Base-by-base conservation (phyloP, 78 protist genomes). In the Dictyostelium capitatum region DNA sequence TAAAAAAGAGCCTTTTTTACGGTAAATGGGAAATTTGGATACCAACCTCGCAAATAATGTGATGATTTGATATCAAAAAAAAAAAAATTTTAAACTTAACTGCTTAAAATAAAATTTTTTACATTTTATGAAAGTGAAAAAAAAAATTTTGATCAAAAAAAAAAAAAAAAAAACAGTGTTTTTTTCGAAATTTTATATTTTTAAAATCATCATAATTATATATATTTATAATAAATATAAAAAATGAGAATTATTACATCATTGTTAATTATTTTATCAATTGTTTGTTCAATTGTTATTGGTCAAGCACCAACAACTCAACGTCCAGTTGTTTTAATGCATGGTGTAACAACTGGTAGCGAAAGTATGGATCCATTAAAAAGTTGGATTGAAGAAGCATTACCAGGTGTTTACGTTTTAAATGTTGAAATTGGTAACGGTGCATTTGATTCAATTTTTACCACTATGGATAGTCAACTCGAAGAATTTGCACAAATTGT, bases 401-500 rank as follows among this genome's bases (percentile, higher is more conserved):
- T 82, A 3, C 96, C 96, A 75, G 85, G 89, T 75, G 67, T 78
- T 37, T 92, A 92, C 41, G 91, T 92, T n/a, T 79, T 80, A 43
- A 83, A 82, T 54, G 56, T 92, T 30, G 96, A 92, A 41, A 65
- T 92, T 78, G 96, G 96, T 12, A 82, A 83, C 62, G 96, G 96
- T n/a, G 47, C 5, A 47, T 32, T 82, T 15, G 83, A 74, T 37
- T 77, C 89, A 10, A 77, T 95, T 57, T 95, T 95, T 53, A 90
- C 70, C 74, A 28, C 50, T 14, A 82, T 87, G 78, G 92, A 96
- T 6, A 30, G 37, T 11, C 96, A 91, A 67, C 91, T 83, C 57
- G 95, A 72, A 46, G 73, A 37, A 28, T 83, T 64, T 25, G 57
- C 83, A 5, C 20, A 46, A 30, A 19, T 74, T n/a, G 67, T 95